phyloP scores from a whole-genome alignment of 768 basidiomycete genomes.

The Termitomyces sp. region DNA sequence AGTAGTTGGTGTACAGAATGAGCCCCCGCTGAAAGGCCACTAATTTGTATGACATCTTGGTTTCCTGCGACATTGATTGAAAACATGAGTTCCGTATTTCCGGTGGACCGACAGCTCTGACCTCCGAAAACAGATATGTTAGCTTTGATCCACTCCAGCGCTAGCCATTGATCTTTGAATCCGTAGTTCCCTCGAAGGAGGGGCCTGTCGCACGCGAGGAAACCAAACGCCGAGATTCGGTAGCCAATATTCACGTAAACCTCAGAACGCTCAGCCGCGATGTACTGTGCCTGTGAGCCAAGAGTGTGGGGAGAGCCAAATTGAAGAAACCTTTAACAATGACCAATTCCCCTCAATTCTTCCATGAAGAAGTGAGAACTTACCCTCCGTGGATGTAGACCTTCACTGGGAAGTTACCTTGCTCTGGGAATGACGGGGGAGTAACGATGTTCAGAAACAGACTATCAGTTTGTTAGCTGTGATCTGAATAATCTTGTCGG shows the following conservation, averaged over 20 bases:
- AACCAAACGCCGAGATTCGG: constrained; percentile 72
- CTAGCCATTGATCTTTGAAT: constrained; percentile 82
- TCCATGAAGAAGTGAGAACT: background rate
- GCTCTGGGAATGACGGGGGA: constrained; percentile 45
- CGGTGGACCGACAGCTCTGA: constrained; percentile 9
- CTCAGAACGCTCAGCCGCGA: constrained; percentile 57
- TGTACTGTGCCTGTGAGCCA: constrained; percentile 57
- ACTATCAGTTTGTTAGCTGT: constrained; percentile 22
- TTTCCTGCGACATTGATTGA: constrained; percentile 35
- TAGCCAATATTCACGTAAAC: constrained; percentile 78
- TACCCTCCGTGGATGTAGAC: constrained; percentile 79
- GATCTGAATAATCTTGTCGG: background rate
- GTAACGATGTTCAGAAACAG: constrained; percentile 61
- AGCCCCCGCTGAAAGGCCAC: constrained; percentile 71
- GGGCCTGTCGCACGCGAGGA: constrained; percentile 62
- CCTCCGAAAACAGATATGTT: constrained; percentile 71
- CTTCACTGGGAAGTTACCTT: constrained; percentile 52
- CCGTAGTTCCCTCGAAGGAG: constrained; percentile 68
- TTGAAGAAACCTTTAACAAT: constrained; percentile 55
- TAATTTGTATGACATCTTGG: constrained; percentile 52
- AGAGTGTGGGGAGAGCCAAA: constrained; percentile 70
- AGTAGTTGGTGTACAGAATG: constrained; percentile 74
- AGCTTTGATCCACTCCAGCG: constrained; percentile 62
- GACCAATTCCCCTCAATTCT: background rate
- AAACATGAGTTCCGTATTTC: background rate